Percentiles rank a stretch among this genome's conserved stretches.
Conservation (phyloP, 2,329 filamentous ascomycete species). For the Orbilia brochopaga region DNA sequence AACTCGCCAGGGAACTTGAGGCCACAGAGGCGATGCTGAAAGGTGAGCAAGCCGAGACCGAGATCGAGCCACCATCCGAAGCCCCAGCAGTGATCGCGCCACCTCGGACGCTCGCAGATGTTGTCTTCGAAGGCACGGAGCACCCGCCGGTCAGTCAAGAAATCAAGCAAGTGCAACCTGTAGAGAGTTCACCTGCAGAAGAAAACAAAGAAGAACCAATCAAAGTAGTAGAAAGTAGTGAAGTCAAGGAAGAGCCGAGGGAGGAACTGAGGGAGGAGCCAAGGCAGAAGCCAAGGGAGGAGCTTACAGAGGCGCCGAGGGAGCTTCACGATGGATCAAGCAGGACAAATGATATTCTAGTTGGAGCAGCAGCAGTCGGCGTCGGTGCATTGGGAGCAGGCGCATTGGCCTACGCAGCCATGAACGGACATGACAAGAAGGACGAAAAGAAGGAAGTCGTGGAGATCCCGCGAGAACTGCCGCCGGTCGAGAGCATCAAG, state of each 20-base stretch:
- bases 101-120: conserved; percentile 37
- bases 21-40: conserved; percentile 33
- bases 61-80: conserved; percentile 23
- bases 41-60: conserved; percentile 16
- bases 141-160: conserved; percentile 1
- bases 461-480: conserved; percentile 25
- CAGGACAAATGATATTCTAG: conserved; percentile 30
- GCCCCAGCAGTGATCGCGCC: conserved; percentile 20
- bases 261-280: conserved; percentile 38
- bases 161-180: not conserved
- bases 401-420: conserved; percentile 32
- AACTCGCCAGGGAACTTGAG: conserved; percentile 39
- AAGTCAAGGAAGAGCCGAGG: conserved; percentile 29
- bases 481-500: conserved; percentile 18
- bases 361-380: conserved; percentile 34
- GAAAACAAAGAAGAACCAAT: conserved; percentile 32
- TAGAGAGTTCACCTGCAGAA: too few relatives aligned
- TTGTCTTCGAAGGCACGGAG: conserved; percentile 13
- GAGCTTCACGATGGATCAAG: conserved; percentile 12
- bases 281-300: conserved; percentile 27
- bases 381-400: conserved; percentile 34
- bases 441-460: conserved; percentile 23
- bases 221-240: conserved; percentile 41
- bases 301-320: conserved; percentile 17
- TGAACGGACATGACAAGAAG: conserved; percentile 14